A percentile compares a stretch with the other conserved stretches of the same genome.
phyloP scores from a whole-genome alignment of 164 flowering plant genomes.

The Cinnamomum micranthum region DNA sequence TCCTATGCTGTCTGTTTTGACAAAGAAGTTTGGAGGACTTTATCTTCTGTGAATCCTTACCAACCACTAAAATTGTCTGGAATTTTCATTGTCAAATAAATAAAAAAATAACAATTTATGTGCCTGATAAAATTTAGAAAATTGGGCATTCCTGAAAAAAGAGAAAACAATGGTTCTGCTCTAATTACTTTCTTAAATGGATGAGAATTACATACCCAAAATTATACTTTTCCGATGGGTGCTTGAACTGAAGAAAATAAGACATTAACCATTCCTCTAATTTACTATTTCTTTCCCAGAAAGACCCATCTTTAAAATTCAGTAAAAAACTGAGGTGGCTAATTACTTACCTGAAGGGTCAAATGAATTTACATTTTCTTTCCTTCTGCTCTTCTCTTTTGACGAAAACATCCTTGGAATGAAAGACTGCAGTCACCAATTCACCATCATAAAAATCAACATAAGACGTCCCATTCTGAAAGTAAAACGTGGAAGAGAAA shows the following conservation, averaged over 20 bases:
- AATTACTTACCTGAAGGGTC: conserved; percentile 15
- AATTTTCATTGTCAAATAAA: not conserved
- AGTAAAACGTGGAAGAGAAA: not conserved
- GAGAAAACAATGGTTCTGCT: not conserved
- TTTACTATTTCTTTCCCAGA: not conserved
- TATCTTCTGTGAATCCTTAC: conserved; percentile 3
- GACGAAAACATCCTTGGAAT: conserved; percentile 16
- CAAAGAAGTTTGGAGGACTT: not conserved
- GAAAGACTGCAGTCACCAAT: conserved; percentile 16
- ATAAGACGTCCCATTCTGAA: not conserved
- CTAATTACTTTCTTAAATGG: not conserved
- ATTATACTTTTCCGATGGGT: not conserved
- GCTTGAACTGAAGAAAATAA: not conserved
- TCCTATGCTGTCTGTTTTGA: conserved; percentile 4
- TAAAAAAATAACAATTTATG: not conserved
- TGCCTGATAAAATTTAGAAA: not conserved
- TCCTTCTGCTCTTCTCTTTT: conserved; percentile 16
- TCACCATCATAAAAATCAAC: not conserved
- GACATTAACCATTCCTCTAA: not conserved
- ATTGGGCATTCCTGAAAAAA: not conserved
- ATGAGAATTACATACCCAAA: not conserved
- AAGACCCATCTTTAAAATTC: not conserved
- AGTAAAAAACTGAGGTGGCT: not conserved
- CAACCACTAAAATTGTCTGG: conserved; percentile 8
- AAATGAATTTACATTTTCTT: conserved; percentile 6